Percentiles rank a stretch among this genome's conserved stretches.
Evolutionary conservation across 768 basidiomycete genomes (phyloP).

Genomic region (Strobilomyces confusus): DNA sequence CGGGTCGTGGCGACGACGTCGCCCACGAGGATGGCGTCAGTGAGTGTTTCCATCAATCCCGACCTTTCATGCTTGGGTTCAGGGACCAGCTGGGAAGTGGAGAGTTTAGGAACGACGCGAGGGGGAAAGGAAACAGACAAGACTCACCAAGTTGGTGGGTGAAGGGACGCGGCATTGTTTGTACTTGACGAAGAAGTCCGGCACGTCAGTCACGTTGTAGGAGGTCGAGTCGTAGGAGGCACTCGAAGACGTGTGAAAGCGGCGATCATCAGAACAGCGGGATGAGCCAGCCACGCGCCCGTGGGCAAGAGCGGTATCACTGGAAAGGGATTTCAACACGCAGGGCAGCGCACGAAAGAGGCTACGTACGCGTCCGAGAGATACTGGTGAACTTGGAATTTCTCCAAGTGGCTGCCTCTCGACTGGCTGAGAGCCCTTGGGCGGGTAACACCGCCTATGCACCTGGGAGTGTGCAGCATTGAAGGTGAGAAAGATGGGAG

Average conservation of each 20-base stretch:
- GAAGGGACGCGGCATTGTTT: conserved; percentile 18
- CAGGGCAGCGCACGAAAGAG: conserved; percentile 26
- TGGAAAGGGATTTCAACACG: conserved; percentile 32
- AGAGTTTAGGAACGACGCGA: neutral
- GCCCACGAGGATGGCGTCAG: conserved; percentile 17
- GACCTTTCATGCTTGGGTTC: conserved; percentile 2
- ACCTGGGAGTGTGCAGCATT: conserved; percentile 29
- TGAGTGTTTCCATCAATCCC: conserved; percentile 24
- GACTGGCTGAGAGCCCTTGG: conserved; percentile 37
- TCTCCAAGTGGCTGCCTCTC: conserved; percentile 29
- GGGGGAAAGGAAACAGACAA: accelerated
- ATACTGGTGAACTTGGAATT: conserved; percentile 25
- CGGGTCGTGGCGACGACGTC: conserved; percentile 28
- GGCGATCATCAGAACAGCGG: conserved; percentile 1
- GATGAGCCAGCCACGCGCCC: conserved; percentile 20
- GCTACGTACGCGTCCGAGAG: conserved; percentile 36
- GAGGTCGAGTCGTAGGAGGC: conserved; percentile 21
- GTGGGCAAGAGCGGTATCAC: conserved; percentile 29
- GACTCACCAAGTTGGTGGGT: conserved; percentile 5
- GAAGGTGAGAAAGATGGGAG: neutral
- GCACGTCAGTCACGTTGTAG: conserved; percentile 24
- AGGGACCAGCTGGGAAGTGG: neutral
- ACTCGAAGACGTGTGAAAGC: conserved; percentile 23
- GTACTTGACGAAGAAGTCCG: conserved; percentile 27
- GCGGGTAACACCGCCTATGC: conserved; percentile 37